Evolutionary conservation across 805 yeast genomes (phyloP).

Genomic region (Lipomyces sp.): DNA sequence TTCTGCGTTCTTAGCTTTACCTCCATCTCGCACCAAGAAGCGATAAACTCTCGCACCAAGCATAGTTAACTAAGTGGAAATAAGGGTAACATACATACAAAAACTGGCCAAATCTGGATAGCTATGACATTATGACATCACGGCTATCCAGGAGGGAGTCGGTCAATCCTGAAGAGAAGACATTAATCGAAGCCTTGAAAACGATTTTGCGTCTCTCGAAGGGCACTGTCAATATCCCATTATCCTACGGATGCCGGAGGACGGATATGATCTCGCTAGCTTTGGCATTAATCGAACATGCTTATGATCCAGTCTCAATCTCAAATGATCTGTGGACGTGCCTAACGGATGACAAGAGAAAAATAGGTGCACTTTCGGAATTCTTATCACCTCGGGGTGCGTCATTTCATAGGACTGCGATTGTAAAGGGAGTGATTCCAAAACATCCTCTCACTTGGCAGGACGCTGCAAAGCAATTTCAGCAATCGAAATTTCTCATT

Average conservation of each 20-base stretch:
- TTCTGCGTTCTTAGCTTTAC: no score
- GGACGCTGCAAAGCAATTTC: conserved; percentile 1
- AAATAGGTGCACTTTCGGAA: neutral
- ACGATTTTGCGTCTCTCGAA: neutral
- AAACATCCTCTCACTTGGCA: neutral
- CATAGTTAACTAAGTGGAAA: no score
- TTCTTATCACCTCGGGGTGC: neutral
- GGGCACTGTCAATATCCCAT: neutral
- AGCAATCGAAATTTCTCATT: neutral
- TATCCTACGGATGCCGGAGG: neutral
- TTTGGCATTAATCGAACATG: neutral
- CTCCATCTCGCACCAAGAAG: no score
- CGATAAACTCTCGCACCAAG: no score
- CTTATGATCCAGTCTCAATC: neutral
- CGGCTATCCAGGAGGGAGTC: neutral
- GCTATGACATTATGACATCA: neutral
- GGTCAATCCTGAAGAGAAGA: neutral
- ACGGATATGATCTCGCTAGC: conserved; percentile 1
- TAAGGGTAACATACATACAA: no score
- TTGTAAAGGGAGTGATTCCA: neutral
- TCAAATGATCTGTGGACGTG: neutral
- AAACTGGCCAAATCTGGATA: neutral
- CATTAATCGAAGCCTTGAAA: conserved; percentile 1
- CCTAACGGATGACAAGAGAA: neutral
- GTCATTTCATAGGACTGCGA: neutral